Base-by-base conservation (phyloP, 2,329 filamentous ascomycete species). In the Pyrenophora seminiperda region DNA sequence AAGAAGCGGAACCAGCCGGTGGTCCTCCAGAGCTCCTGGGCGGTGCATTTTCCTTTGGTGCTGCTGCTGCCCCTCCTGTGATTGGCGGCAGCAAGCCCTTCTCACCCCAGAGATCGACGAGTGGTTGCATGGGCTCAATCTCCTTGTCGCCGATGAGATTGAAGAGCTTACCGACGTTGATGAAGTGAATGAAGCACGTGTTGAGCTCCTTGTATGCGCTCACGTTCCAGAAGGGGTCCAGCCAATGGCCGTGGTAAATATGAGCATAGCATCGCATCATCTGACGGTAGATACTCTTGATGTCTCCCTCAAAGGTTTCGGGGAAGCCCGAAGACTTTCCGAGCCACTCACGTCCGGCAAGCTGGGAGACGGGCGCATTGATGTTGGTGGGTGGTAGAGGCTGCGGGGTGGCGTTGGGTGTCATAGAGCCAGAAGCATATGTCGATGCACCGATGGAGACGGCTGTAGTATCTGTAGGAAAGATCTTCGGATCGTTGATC, bases 101-200 rank as follows among this genome's bases (percentile, higher is more conserved):
- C 56, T 87, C 87, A 19, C 91, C 86, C 88, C 92, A 97, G 39
- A 97, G 82, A 66, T 97, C 91, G 62, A 97, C 90, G 62, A 97
- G 77, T 19, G 90, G 91, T 77, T 95, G 90, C 91, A 97, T 96
- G 17, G 93, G 93, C 79, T 97, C 92, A 65, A 95, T 83, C 75
- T 97, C 93, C 67, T 91, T 88, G 51, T 91, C 90, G 61, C 88
- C 88, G 54, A 97, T 83, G 77, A 97, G 66, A 11, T 75, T 74
- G 53, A 91, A 86, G 68, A 96, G 84, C 68, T 91, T 92, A 47
- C 91, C 94, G 39, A 80, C 78, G 53, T 79, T 80, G 65, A 80
- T 71, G 58, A 81, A 80, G 61, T 80, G 78, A 45, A 80, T 75
- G 63, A 80, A 80, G 72, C 78, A 80, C 5, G 78, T 80, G 68